These are phyloP conservation scores for Eucalyptus dawsonii DNA, from an alignment of 345 rosid species.

Conservation along the genomic window DNA sequence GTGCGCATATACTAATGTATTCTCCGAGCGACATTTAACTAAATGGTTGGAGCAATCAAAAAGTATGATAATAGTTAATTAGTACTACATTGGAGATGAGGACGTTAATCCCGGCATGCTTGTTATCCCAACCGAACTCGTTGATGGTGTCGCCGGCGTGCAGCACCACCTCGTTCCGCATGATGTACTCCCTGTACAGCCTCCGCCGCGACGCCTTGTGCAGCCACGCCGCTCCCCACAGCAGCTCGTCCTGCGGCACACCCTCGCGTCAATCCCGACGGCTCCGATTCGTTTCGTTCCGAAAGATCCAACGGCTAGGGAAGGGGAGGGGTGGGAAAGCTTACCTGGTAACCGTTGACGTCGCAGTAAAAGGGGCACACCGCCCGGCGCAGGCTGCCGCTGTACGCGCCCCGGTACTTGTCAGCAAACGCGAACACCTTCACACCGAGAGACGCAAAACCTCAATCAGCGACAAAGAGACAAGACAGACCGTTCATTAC, in stretches of 20 bases:
- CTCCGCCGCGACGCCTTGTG: constrained; percentile 79
- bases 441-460: background rate
- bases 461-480: background rate
- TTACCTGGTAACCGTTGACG: constrained; percentile 85
- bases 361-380: constrained; percentile 98
- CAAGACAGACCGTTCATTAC: background rate
- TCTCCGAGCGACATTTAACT: background rate
- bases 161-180: constrained; percentile 68
- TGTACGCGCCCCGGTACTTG: constrained; percentile 80
- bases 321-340: background rate
- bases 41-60: background rate
- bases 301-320: background rate
- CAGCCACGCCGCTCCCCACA: constrained; percentile 97
- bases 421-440: constrained; percentile 93
- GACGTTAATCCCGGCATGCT: constrained; percentile 89
- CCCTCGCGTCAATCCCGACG: background rate
- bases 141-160: constrained; percentile 83
- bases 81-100: constrained; percentile 91
- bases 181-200: constrained; percentile 63
- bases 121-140: constrained; percentile 97
- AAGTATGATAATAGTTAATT: background rate
- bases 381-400: constrained; percentile 47
- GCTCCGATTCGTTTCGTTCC: background rate
- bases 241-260: constrained; percentile 62
- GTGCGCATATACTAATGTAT: background rate